These are phyloP conservation scores for Plasmodium inui DNA, from an alignment of 169 alveolate species.

Conservation along the genomic window DNA sequence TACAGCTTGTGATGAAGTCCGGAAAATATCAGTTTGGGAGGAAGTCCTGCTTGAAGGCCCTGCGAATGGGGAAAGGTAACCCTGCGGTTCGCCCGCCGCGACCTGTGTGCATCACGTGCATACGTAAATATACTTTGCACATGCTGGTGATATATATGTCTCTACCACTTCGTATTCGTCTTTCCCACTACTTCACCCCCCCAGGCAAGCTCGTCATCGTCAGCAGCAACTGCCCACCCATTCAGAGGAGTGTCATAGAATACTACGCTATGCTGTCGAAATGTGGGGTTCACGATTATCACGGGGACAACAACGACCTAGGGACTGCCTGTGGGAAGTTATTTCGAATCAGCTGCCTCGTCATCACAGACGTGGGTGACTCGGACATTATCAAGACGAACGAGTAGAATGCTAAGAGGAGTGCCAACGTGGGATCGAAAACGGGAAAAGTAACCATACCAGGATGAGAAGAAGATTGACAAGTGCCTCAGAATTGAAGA, in stretches of 20 bases:
- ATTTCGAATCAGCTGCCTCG: constrained; percentile 96
- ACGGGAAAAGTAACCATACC: neutral
- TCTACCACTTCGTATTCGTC: too few relatives aligned
- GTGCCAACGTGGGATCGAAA: neutral
- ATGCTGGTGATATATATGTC: neutral
- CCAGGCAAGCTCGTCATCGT: constrained; percentile 93
- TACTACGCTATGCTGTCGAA: constrained; percentile 98
- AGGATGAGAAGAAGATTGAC: neutral
- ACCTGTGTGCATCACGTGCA: neutral
- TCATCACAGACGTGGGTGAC: constrained; percentile 97
- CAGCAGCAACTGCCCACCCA: constrained; percentile 98
- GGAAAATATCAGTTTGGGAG: constrained; percentile 97
- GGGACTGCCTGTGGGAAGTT: constrained; percentile 98
- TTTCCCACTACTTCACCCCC: neutral
- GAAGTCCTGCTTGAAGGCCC: constrained; percentile 94
- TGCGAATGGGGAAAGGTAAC: constrained; percentile 95
- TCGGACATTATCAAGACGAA: constrained; percentile 95
- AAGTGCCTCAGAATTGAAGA: neutral
- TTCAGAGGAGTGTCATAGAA: constrained; percentile 97
- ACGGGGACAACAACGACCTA: constrained; percentile 95
- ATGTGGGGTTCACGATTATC: constrained; percentile 95
- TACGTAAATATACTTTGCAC: neutral
- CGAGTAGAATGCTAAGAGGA: constrained; percentile 77
- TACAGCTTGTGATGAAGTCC: constrained; percentile 97
- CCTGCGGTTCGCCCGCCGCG: neutral